Evolutionary conservation across 208 protist species (phyloP).

Genomic region (Angomonas ambiguus): DNA sequence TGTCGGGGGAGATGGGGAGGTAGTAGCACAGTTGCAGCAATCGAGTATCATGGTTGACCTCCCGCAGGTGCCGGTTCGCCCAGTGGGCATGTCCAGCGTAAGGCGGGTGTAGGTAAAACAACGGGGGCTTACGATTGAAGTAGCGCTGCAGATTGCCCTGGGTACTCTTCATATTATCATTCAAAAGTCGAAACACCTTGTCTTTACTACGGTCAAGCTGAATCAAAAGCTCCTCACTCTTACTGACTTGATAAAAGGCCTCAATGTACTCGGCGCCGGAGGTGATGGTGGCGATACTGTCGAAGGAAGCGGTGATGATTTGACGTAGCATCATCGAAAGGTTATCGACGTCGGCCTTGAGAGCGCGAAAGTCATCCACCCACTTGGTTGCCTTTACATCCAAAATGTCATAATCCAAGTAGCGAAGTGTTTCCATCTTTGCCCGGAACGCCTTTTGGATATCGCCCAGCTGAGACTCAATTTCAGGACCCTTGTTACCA

Average conservation of each 20-base stretch:
- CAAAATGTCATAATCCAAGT: constrained; percentile 94
- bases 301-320: constrained; percentile 96
- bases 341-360: constrained; percentile 96
- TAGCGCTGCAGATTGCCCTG: constrained; percentile 92
- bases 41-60: constrained; percentile 52
- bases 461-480: constrained; percentile 92
- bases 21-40: constrained; percentile 79
- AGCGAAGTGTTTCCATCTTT: constrained; percentile 88
- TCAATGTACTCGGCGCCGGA: constrained; percentile 95
- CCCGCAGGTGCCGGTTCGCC: constrained; percentile 59
- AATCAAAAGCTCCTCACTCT: constrained; percentile 91
- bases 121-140: constrained; percentile 79
- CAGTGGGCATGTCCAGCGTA: constrained; percentile 91
- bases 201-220: constrained; percentile 92
- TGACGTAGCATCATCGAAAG: constrained; percentile 96
- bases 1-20: constrained; percentile 71
- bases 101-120: constrained; percentile 89
- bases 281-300: constrained; percentile 84
- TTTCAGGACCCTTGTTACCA: constrained; percentile 93
- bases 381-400: constrained; percentile 97
- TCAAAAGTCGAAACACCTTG: constrained; percentile 88
- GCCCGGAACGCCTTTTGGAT: constrained; percentile 94
- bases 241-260: constrained; percentile 93
- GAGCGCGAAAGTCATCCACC: constrained; percentile 95
- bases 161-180: constrained; percentile 72